Percentiles rank a stretch among this genome's conserved stretches.
Evolutionary conservation across 495 filamentous ascomycete genomes (phyloP).

Genomic region (Cetradonia linearis): DNA sequence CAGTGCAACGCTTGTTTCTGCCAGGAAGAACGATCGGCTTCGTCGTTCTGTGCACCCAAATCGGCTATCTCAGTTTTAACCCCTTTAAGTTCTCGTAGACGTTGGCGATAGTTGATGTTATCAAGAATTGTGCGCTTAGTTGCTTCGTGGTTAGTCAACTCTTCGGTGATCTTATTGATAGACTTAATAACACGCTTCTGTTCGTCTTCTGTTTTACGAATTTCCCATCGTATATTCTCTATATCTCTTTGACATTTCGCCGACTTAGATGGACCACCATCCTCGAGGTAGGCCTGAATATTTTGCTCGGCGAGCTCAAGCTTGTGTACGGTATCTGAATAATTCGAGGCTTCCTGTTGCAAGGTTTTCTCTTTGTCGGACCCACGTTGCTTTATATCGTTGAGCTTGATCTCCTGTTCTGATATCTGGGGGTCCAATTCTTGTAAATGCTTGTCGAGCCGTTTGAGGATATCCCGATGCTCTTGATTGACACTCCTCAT

Average conservation of each 20-base stretch:
- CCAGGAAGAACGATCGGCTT: conserved; percentile 68
- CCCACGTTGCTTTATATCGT: conserved; percentile 62
- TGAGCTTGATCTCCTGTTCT: conserved; percentile 60
- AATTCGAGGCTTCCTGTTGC: conserved; percentile 56
- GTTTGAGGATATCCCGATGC: conserved; percentile 56
- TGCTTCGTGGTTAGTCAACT: conserved; percentile 63
- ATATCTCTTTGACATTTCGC: conserved; percentile 59
- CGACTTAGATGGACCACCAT: conserved; percentile 64
- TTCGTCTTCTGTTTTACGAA: conserved; percentile 55
- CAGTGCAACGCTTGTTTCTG: conserved; percentile 54
- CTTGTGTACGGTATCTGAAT: conserved; percentile 64
- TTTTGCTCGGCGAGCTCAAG: conserved; percentile 62
- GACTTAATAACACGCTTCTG: conserved; percentile 52
- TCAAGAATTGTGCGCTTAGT: conserved; percentile 76
- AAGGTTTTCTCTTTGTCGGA: conserved; percentile 63
- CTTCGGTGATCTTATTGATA: conserved; percentile 68
- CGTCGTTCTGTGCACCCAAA: conserved; percentile 69
- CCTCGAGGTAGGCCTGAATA: conserved; percentile 69
- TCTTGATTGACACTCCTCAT: conserved; percentile 54
- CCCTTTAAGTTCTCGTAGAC: conserved; percentile 52
- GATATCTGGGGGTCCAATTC: conserved; percentile 59
- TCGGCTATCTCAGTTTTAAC: conserved; percentile 62
- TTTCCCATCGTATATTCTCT: conserved; percentile 52
- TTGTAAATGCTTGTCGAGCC: conserved; percentile 60
- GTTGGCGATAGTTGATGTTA: conserved; percentile 74